Conservation (phyloP, 495 filamentous ascomycete species). For the Lasiosphaeria ovina region DNA sequence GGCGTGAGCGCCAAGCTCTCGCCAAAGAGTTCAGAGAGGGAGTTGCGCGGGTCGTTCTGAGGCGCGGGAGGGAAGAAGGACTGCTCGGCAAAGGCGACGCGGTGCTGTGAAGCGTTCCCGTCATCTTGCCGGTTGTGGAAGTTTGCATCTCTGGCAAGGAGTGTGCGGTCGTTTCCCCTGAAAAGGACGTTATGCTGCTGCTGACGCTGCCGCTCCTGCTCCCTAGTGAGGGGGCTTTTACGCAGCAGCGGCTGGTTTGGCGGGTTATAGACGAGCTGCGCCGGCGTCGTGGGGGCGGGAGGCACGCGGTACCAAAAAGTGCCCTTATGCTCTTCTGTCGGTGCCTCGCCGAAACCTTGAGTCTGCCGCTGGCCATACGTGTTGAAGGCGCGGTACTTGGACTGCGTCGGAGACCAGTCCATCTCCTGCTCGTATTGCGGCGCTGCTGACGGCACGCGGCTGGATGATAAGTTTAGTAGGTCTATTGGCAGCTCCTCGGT, state of each 20-base stretch:
- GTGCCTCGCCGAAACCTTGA: constrained; percentile 58
- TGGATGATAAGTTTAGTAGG: constrained; percentile 14
- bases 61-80: constrained; percentile 20
- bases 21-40: constrained; percentile 20
- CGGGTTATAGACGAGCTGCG: constrained; percentile 62
- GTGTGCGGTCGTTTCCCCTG: background rate
- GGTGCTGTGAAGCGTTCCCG: background rate
- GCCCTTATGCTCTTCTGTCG: constrained; percentile 38
- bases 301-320: constrained; percentile 62
- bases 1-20: constrained; percentile 15
- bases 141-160: no score
- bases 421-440: constrained; percentile 55
- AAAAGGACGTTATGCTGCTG: background rate
- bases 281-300: constrained; percentile 61
- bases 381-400: constrained; percentile 50
- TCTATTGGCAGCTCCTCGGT: constrained; percentile 15
- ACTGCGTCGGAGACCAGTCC: constrained; percentile 77
- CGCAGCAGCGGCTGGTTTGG: constrained; percentile 49
- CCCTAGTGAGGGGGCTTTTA: constrained; percentile 36
- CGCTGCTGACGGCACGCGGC: background rate
- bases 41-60: constrained; percentile 20
- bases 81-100: constrained; percentile 18
- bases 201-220: constrained; percentile 6
- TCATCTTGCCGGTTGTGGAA: background rate
- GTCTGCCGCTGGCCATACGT: constrained; percentile 43